Evolutionary conservation across 2,329 filamentous ascomycete genomes (phyloP), one percentile per base, ranked within the genome.

Genomic region (Alternaria consortialis): DNA sequence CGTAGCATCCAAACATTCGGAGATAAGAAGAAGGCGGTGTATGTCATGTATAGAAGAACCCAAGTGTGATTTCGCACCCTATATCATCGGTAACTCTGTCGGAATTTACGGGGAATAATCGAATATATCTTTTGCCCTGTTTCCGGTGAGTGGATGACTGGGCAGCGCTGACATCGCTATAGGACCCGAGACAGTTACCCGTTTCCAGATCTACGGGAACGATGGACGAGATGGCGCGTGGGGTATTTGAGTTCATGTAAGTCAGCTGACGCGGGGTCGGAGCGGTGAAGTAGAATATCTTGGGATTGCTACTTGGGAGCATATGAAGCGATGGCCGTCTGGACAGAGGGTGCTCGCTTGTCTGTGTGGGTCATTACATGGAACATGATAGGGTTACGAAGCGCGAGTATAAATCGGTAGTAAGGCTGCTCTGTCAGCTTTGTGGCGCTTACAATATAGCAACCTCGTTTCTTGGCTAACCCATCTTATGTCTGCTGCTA

Each of bases 111-210:
- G 39, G 31, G 29, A 39, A 34, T n/a, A 27, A 34, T 27, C 43
- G 32, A 46, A 29, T 34, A 47, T 39, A 32, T 36, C 5, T 42
- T 34, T 20, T 53, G 56, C 52, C 31, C 36, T 59, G 52, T 48
- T 62, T 62, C 58, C 62, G 62, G 62, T 62, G 51, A 64, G 44
- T 62, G 31, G 13, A 20, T 40, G 15, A 13, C n/a, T 12, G 29
- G 42, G 31, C 34, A 53, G 37, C 56, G 43, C 17, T 44, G 25
- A 29, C 27, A 46, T 51, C 9, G 15, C 29, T 46, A 47, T 23
- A 53, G 31, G 12, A 37, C 27, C 53, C 46, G 46, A 53, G 13
- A 37, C 32, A 47, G 36, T 20, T 53, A 23, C 39, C 53, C 17
- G 25, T 23, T 32, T 4, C 32, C 44, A 55, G 29, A 29, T 52